These are phyloP conservation scores for Dipodascus geniculatus DNA, from an alignment of 805 yeast genomes.

Conservation along the genomic window DNA sequence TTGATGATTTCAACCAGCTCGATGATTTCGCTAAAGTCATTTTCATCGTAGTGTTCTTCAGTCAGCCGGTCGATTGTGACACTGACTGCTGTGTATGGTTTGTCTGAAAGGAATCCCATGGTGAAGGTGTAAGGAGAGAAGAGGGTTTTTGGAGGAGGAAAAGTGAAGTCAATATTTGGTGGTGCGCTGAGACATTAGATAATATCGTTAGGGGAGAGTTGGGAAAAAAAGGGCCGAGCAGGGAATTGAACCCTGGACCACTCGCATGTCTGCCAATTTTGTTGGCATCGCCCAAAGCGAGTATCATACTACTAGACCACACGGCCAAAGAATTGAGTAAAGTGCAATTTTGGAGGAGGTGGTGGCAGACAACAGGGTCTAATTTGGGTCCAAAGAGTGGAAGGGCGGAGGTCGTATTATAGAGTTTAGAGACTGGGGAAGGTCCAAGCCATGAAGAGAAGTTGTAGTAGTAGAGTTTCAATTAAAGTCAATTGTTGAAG, in stretches of 20 bases:
- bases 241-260: constrained; percentile 23
- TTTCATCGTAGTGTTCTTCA: constrained; percentile 22
- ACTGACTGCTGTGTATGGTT: constrained; percentile 35
- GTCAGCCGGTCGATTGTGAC: constrained; percentile 28
- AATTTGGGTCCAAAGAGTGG: too few relatives aligned
- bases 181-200: neutral
- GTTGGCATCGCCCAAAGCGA: constrained; percentile 17
- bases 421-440: too few relatives aligned
- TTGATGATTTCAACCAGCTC: constrained; percentile 46
- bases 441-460: too few relatives aligned
- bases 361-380: neutral
- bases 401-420: too few relatives aligned
- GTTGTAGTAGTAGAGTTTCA: neutral
- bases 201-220: too few relatives aligned
- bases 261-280: constrained; percentile 12
- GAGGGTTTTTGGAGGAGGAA: too few relatives aligned
- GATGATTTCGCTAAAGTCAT: constrained; percentile 37
- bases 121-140: neutral
- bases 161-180: too few relatives aligned
- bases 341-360: neutral
- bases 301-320: constrained; percentile 23
- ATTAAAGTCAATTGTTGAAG: neutral
- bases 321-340: too few relatives aligned
- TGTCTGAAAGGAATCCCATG: constrained; percentile 26
- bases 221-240: constrained; percentile 19